Evolutionary conservation across 192 early-diverging fungal species (phyloP).

Genomic region (Umbelopsis vinacea): DNA sequence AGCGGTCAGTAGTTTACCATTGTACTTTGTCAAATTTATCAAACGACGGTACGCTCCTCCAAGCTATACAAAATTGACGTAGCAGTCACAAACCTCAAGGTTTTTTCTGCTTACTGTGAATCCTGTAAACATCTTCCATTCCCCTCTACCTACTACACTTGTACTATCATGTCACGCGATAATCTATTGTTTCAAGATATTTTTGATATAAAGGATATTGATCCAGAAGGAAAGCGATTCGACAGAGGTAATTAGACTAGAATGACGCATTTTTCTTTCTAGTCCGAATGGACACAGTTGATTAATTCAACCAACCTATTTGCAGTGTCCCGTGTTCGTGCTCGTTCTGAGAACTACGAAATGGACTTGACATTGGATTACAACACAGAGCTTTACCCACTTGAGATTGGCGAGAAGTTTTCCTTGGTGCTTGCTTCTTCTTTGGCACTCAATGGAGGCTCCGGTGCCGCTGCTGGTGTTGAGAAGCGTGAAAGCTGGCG

Average conservation of each 20-base stretch:
- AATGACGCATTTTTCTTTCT: neutral
- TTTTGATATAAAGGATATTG: conserved; percentile 88
- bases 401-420: conserved; percentile 85
- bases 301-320: neutral
- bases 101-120: neutral
- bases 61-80: conserved; percentile 84
- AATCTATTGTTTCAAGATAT: conserved; percentile 86
- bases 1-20: conserved; percentile 81
- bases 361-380: conserved; percentile 92
- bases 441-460: conserved; percentile 61
- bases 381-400: conserved; percentile 93
- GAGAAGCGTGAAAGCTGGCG: conserved; percentile 73
- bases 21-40: conserved; percentile 85
- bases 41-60: conserved; percentile 84
- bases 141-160: neutral
- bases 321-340: conserved; percentile 86
- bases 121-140: conserved; percentile 1
- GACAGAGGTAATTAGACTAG: conserved; percentile 72
- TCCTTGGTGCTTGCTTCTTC: conserved; percentile 81
- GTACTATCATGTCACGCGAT: conserved; percentile 54
- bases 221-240: conserved; percentile 92
- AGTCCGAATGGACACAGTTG: neutral
- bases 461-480: conserved; percentile 41
- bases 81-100: conserved; percentile 14
- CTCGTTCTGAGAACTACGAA: conserved; percentile 82